A percentile compares a stretch with the other conserved stretches of the same genome.
phyloP scores from a whole-genome alignment of 148 eudicot genomes.

The Nepenthes gracilis region DNA sequence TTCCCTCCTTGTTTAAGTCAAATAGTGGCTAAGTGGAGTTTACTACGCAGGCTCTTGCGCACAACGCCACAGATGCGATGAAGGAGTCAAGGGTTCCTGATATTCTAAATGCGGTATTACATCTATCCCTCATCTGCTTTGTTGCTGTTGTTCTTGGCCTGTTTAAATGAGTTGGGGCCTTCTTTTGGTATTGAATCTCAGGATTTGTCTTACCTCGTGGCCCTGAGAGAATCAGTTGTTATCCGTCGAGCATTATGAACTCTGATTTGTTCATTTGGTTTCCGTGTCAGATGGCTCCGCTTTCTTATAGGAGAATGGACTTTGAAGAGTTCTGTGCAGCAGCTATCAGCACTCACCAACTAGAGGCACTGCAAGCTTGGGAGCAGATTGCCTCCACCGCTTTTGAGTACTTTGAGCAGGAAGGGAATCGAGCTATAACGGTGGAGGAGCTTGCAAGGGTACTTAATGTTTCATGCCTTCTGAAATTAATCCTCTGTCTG shows the following conservation, averaged over 20 bases:
- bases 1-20: neutral
- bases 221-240: neutral
- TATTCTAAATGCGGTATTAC: conserved; percentile 35
- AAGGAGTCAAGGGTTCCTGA: conserved; percentile 59
- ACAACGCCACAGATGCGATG: conserved; percentile 59
- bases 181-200: neutral
- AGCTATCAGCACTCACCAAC: conserved; percentile 52
- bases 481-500: neutral
- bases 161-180: neutral
- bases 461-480: neutral
- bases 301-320: conserved; percentile 51
- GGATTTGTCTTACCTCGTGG: neutral
- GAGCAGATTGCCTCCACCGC: conserved; percentile 49
- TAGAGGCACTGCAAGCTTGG: conserved; percentile 50
- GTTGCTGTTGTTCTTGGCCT: neutral
- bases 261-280: neutral
- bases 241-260: neutral
- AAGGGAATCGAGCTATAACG: conserved; percentile 47
- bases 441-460: conserved; percentile 68
- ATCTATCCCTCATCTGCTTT: neutral
- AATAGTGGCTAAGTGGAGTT: neutral
- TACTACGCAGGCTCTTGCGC: conserved; percentile 39
- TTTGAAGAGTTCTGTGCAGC: conserved; percentile 72
- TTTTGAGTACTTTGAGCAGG: conserved; percentile 42
- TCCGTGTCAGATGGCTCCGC: conserved; percentile 42